These are phyloP conservation scores for Paraleonurus japonicus DNA, from an alignment of 257 asterid genomes.

Conservation along the genomic window DNA sequence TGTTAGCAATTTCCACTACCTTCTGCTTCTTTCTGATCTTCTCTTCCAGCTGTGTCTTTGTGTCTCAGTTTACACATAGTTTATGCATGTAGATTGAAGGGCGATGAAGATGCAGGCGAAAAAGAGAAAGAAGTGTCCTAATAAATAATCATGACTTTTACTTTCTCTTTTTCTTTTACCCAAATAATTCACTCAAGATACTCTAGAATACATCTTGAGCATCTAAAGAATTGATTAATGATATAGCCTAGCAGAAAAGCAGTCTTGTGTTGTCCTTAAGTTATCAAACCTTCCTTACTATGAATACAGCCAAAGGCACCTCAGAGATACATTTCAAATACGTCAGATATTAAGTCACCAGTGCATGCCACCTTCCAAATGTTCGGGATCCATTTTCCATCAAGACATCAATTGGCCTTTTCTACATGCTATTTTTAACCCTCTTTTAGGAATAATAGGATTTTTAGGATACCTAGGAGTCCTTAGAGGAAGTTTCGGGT, in stretches of 20 bases:
- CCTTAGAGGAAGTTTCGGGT: background rate
- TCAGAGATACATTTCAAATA: constrained; percentile 6
- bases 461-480: background rate
- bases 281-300: constrained; percentile 16
- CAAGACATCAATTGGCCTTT: background rate
- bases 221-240: background rate
- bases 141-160: background rate
- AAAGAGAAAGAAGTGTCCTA: background rate
- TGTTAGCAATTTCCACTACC: background rate
- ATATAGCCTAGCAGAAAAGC: background rate
- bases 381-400: background rate
- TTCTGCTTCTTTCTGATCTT: background rate
- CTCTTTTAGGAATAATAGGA: background rate
- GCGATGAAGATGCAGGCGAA: background rate
- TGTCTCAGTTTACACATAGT: background rate
- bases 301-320: background rate
- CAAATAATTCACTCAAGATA: background rate
- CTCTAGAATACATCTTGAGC: background rate
- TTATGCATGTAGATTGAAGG: background rate
- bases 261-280: background rate
- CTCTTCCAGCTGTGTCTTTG: constrained; percentile 10
- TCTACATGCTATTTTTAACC: background rate
- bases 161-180: background rate
- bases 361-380: background rate
- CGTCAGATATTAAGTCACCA: background rate